Conservation (phyloP, 331 rosid genomes). For the Quercus lobata region DNA sequence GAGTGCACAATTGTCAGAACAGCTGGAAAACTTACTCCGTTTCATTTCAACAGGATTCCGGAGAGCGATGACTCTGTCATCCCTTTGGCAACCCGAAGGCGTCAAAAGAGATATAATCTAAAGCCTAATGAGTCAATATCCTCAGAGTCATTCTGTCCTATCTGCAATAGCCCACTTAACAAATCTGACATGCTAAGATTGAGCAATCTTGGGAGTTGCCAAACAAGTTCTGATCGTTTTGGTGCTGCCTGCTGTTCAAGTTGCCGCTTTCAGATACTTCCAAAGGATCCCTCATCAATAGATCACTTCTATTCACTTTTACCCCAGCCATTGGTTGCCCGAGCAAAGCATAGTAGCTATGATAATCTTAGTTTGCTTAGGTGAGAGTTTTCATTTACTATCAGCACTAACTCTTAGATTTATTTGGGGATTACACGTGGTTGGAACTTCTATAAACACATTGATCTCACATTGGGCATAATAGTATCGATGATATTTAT, state of each 20-base stretch:
- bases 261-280: slow-evolving; percentile 90
- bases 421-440: neutral
- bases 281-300: slow-evolving; percentile 43
- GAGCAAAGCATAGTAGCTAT: slow-evolving; percentile 40
- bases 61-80: slow-evolving; percentile 59
- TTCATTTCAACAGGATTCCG: slow-evolving; percentile 78
- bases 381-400: slow-evolving; percentile 38
- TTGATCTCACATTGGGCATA: neutral
- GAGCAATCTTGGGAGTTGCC: slow-evolving; percentile 24
- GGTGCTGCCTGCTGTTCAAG: slow-evolving; percentile 61
- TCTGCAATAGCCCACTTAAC: slow-evolving; percentile 79
- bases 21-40: slow-evolving; percentile 89
- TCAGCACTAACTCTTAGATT: neutral
- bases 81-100: slow-evolving; percentile 76
- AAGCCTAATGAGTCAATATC: slow-evolving; percentile 64
- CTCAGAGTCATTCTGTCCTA: slow-evolving; percentile 67
- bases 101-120: slow-evolving; percentile 78
- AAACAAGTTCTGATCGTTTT: slow-evolving; percentile 29
- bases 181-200: slow-evolving; percentile 54
- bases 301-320: slow-evolving; percentile 48
- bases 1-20: slow-evolving; percentile 89
- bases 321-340: slow-evolving; percentile 50
- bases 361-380: slow-evolving; percentile 37
- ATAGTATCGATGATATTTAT: neutral
- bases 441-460: neutral